A percentile compares a stretch with the other conserved stretches of the same genome.
Evolutionary conservation across 1,139 yeast genomes (phyloP).

Genomic region (Scheffersomyces illinoinensis): DNA sequence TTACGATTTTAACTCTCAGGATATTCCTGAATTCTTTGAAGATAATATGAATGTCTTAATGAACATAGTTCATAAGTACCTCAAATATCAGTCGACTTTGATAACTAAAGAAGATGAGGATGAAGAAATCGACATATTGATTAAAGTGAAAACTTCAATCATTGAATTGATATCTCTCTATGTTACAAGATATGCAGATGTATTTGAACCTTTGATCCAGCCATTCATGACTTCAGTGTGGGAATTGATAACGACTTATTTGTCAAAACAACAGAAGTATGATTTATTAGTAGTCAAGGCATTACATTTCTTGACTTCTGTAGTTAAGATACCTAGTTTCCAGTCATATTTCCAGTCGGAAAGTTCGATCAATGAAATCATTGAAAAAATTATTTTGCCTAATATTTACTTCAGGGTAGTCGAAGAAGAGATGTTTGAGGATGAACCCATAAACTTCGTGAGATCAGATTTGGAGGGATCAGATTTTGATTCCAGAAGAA

Average conservation of each 20-base stretch:
- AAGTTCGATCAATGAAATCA: slow-evolving; percentile 69
- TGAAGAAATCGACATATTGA: slow-evolving; percentile 70
- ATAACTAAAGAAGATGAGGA: slow-evolving; percentile 62
- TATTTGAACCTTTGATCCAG: slow-evolving; percentile 74
- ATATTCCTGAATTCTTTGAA: slow-evolving; percentile 96
- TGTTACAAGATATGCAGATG: slow-evolving; percentile 89
- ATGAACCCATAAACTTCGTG: slow-evolving; percentile 91
- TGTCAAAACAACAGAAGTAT: slow-evolving; percentile 72
- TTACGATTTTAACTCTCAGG: slow-evolving; percentile 95
- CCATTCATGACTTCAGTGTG: slow-evolving; percentile 82
- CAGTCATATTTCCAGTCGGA: slow-evolving; percentile 65
- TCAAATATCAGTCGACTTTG: slow-evolving; percentile 57
- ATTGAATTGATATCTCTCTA: slow-evolving; percentile 85
- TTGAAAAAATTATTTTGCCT: slow-evolving; percentile 84
- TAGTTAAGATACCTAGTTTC: slow-evolving; percentile 68
- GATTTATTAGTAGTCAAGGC: slow-evolving; percentile 85
- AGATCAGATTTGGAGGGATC: slow-evolving; percentile 94
- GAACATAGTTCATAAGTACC: slow-evolving; percentile 79
- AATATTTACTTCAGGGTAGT: slow-evolving; percentile 80
- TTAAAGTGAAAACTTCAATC: slow-evolving; percentile 77
- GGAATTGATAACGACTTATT: slow-evolving; percentile 64
- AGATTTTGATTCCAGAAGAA: slow-evolving; percentile 88
- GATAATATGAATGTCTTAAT: slow-evolving; percentile 80
- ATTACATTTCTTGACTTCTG: slow-evolving; percentile 78
- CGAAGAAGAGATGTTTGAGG: slow-evolving; percentile 93